These are phyloP conservation scores for Phytophthora tubulina DNA, from an alignment of 352 stramenopile genomes.

Conservation along the genomic window DNA sequence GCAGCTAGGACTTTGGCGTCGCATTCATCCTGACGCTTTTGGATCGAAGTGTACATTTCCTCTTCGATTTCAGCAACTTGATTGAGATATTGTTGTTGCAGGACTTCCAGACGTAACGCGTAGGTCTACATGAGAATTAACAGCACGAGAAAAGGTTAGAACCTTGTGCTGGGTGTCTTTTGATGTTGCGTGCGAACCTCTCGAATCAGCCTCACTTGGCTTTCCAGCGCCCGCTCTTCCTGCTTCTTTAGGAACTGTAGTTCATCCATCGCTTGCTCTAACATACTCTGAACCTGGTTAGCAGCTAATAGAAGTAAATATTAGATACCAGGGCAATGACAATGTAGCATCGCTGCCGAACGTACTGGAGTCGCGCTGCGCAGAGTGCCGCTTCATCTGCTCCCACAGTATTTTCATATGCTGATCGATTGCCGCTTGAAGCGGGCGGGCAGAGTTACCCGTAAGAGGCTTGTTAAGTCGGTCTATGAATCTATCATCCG, in stretches of 20 bases:
- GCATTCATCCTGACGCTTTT: conserved; percentile 51
- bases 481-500: neutral
- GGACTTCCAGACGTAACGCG: conserved; percentile 60
- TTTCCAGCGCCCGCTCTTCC: conserved; percentile 58
- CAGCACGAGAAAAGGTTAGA: neutral
- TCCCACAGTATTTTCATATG: conserved; percentile 58
- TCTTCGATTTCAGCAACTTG: conserved; percentile 65
- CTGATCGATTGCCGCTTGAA: conserved; percentile 55
- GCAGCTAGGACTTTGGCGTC: conserved; percentile 50
- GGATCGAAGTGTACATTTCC: conserved; percentile 59
- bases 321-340: neutral
- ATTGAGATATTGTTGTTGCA: conserved; percentile 70
- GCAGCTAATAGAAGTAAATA: conserved; percentile 31
- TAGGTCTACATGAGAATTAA: conserved; percentile 46
- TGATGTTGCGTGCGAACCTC: conserved; percentile 42
- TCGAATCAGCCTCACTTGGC: conserved; percentile 54
- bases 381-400: conserved; percentile 56
- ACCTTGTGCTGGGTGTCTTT: neutral
- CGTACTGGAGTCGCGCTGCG: conserved; percentile 55
- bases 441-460: conserved; percentile 1
- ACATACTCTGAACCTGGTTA: conserved; percentile 53
- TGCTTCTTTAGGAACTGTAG: conserved; percentile 63
- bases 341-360: neutral
- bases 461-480: neutral
- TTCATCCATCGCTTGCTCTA: conserved; percentile 67